Evolutionary conservation across 805 yeast species (phyloP), one percentile per base, ranked within the genome.

Genomic region (Teunomyces kruisii): DNA sequence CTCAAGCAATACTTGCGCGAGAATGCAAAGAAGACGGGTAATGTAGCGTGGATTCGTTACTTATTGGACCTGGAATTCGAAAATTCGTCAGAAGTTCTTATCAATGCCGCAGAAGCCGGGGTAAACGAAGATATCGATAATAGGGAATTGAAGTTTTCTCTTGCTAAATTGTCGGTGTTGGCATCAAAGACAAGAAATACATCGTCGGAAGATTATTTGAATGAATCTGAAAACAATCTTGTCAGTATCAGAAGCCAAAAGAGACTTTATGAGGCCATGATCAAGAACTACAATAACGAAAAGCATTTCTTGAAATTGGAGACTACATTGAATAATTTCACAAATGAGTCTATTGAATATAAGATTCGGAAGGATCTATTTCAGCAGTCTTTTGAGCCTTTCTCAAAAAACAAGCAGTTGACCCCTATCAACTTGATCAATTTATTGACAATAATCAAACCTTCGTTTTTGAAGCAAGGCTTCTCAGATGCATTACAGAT

Each of bases 11-110:
- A 81, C 56, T 76, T 90, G 47, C 52, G 61, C 2, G 71, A 72
- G 26, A 59, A 67, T 22, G 53, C 56, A 4, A 55, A 64, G 2
- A 70, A 72, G 45, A 77, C 79, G 30, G 73, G 80, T 4, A 65
- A 74, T 32, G 75, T 87, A 40, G 75, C 88, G 2, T 90, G 96
- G 96, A 83, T 89, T 15, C 75, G 79, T 45, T 77, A 84, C 45
- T 61, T 88, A 10, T 59, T 79, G 27, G 79, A 73, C 49, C 71
- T 70, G 3, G 69, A 80, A 8, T 86, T 74, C 57, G 51, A 42
- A 4, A 56, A 62, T 1, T 92, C 90, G 0, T 67, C 84, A 1
- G 54, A 59, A 10, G 68, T 73, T 1, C 65, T 89, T 26, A 54
- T 69, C 3, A 57, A 64, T 12, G 74, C 79, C 22, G 67, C 74